A percentile compares a stretch with the other conserved stretches of the same genome.
Conservation (phyloP, 768 basidiomycete species). For the Suillus fuscotomentosus region DNA sequence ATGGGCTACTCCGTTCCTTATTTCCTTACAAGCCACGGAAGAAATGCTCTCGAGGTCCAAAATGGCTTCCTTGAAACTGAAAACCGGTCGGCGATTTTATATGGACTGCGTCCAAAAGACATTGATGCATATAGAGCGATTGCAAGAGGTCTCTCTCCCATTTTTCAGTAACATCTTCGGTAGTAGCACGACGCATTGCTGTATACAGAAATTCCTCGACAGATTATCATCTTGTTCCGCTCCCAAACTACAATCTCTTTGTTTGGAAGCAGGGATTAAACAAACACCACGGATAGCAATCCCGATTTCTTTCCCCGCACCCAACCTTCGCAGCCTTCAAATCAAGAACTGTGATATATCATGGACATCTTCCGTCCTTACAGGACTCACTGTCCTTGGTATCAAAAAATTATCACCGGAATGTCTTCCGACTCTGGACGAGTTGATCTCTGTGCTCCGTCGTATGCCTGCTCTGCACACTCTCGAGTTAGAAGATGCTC, state of each 20-base stretch:
- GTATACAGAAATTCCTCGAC: conserved; percentile 26
- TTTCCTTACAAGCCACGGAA: conserved; percentile 34
- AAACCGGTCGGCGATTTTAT: conserved; percentile 27
- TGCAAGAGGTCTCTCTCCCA: conserved; percentile 31
- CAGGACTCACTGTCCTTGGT: conserved; percentile 35
- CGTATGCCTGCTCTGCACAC: conserved; percentile 33
- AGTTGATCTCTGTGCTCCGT: conserved; percentile 32
- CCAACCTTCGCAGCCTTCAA: conserved; percentile 35
- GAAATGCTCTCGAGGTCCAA: conserved; percentile 48
- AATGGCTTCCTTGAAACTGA: conserved; percentile 29
- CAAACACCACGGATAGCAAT: neutral
- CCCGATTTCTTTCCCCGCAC: conserved; percentile 17
- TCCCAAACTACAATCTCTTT: conserved; percentile 34
- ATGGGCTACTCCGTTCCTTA: conserved; percentile 38
- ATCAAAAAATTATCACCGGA: conserved; percentile 27
- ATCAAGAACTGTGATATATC: conserved; percentile 33
- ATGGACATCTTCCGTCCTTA: conserved; percentile 36
- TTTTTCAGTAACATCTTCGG: neutral
- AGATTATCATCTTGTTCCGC: conserved; percentile 19
- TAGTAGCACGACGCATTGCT: conserved; percentile 22
- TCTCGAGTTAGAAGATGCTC: conserved; percentile 34
- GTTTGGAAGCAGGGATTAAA: conserved; percentile 16
- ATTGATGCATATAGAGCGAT: conserved; percentile 33
- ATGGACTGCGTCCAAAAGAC: conserved; percentile 28
- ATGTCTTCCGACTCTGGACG: conserved; percentile 28